phyloP scores from a whole-genome alignment of 495 filamentous ascomycete species.

The Aspergillus homomorphus region DNA sequence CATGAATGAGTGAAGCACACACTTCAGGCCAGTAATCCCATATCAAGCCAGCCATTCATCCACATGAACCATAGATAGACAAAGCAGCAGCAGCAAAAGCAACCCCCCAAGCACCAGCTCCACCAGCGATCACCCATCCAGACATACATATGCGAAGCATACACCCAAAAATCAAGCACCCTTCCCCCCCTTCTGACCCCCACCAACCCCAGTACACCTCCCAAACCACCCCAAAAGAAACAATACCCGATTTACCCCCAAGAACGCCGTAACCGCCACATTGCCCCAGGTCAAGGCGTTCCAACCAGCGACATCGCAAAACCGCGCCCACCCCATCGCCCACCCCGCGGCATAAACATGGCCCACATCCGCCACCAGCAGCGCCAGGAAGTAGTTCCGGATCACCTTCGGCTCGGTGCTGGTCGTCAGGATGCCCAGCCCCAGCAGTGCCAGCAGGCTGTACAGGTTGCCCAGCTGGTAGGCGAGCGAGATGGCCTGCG shows the following conservation, averaged over 20 bases:
- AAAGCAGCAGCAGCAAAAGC: no score
- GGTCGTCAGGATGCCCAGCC: constrained; percentile 55
- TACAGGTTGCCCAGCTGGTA: constrained; percentile 69
- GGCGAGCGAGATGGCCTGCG: constrained; percentile 48
- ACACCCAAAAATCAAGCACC: not conserved
- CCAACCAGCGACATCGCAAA: constrained; percentile 57
- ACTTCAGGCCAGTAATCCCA: no score
- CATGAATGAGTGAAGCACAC: no score
- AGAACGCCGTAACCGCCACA: constrained; percentile 55
- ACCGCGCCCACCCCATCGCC: constrained; percentile 53
- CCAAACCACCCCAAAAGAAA: constrained; percentile 62
- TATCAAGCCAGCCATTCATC: no score
- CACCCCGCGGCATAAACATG: constrained; percentile 63
- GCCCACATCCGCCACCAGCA: constrained; percentile 65
- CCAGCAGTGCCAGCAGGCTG: constrained; percentile 60
- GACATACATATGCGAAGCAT: no score
- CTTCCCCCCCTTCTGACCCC: constrained; percentile 33
- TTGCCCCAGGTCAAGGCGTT: constrained; percentile 73
- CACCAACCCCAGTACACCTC: constrained; percentile 45
- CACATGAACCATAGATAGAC: no score
- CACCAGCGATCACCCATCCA: no score
- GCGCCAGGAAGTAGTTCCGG: constrained; percentile 62
- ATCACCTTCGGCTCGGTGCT: constrained; percentile 64
- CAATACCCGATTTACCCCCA: constrained; percentile 53
- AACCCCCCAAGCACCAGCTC: no score